Base-by-base conservation (phyloP, 2,329 filamentous ascomycete genomes). In the Sphaerulina populicola region DNA sequence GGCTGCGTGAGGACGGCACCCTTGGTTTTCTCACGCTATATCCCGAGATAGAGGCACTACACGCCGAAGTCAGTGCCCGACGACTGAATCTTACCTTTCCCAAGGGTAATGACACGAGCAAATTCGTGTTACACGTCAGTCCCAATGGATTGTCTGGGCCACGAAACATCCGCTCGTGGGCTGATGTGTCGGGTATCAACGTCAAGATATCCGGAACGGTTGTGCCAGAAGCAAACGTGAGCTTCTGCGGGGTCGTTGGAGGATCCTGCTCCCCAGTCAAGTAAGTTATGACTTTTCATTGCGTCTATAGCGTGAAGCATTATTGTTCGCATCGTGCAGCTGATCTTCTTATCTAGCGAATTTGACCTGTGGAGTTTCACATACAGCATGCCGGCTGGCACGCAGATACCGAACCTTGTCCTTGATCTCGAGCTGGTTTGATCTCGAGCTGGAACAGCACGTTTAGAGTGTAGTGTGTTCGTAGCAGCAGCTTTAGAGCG, bases 1-100 rank as follows among this genome's bases (percentile, higher is more conserved):
- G 80, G 81, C 62, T 54, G 14, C 52, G 69, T 18, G 48, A 42
- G 10, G 51, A 53, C 21, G 48, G 54, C n/a, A 51, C 49, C 15
- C 38, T 57, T 33, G 59, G 58, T 27, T 57, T 60, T 39, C 50
- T 60, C 14, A 52, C 48, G 5, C 45, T 56, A 6, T 64, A 66
- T 2, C 70, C 73, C 0, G 47, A 55, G 23, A 50, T 45, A 12
- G 9, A 53, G 37, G 47, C 56, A 18, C 31, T 57, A 35, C 46
- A 55, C 11, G 51, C 44, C 9, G 47, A 49, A 41, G 56, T 57
- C 11, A 48, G 39, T 29, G 43, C 47, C 39, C 14, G 42, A 18
- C 40, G 48, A 43, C 64, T 83, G 6, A 71, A 70, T 9, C 61
- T 83, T 2, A 72, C 73, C 0, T 83, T 83, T 55, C 79, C 79